phyloP scores from a whole-genome alignment of 2,329 filamentous ascomycete genomes.

The Nothomitra cinnamomea region DNA sequence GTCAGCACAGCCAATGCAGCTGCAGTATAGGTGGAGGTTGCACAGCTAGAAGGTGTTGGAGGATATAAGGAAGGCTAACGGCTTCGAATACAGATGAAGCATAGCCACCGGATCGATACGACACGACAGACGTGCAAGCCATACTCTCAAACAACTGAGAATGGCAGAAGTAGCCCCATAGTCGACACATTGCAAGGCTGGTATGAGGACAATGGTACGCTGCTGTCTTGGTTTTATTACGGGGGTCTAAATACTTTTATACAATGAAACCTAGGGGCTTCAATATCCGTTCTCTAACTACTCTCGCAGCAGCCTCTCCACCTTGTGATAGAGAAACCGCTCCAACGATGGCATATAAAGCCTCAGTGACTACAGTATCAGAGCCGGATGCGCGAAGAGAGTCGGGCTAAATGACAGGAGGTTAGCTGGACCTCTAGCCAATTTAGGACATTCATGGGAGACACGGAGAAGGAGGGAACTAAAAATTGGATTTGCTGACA shows the following conservation, averaged over 20 bases:
- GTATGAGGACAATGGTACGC: no score
- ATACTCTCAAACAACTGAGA: no score
- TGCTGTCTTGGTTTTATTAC: neutral
- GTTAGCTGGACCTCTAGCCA: neutral
- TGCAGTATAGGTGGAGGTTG: no score
- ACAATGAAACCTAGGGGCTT: conserved; percentile 22
- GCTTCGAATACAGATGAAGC: no score
- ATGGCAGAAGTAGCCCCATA: no score
- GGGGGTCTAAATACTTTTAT: no score
- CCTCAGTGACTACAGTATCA: conserved; percentile 55
- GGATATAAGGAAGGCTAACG: no score
- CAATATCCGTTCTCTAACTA: conserved; percentile 64
- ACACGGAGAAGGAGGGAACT: neutral
- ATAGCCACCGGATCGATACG: no score
- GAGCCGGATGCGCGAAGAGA: conserved; percentile 58
- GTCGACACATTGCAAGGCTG: no score
- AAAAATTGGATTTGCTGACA: conserved; percentile 32
- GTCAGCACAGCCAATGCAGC: no score
- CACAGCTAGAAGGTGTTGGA: no score
- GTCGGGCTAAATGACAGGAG: conserved; percentile 30
- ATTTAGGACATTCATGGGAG: conserved; percentile 11
- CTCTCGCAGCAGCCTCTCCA: conserved; percentile 54
- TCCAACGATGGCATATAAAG: conserved; percentile 72
- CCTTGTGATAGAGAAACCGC: conserved; percentile 82
- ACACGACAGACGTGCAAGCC: no score